A percentile compares a stretch with the other conserved stretches of the same genome.
phyloP scores from a whole-genome alignment of 306 rosid genomes.

The Malus asiatica region DNA sequence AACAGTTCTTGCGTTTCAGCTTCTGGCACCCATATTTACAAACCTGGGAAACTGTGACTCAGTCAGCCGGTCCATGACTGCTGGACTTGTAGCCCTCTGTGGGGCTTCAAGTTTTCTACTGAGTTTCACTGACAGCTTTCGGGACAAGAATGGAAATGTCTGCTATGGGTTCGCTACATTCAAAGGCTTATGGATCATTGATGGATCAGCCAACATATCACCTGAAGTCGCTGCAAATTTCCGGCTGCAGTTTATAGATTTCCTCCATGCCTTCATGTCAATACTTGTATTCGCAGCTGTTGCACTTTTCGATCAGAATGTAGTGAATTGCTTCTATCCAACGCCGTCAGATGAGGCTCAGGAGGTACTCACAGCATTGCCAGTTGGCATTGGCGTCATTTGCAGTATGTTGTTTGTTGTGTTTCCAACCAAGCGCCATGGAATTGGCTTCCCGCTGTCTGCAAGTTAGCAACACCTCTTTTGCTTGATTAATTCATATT shows the following conservation, averaged over 20 bases:
- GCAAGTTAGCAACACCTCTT: constrained; percentile 16
- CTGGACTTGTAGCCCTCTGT: constrained; percentile 39
- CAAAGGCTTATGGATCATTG: constrained; percentile 66
- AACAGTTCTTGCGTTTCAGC: constrained; percentile 78
- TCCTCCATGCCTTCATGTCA: constrained; percentile 62
- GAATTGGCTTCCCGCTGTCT: constrained; percentile 78
- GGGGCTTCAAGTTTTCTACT: constrained; percentile 47
- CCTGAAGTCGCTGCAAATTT: constrained; percentile 33
- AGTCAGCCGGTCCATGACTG: constrained; percentile 35
- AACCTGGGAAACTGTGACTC: constrained; percentile 61
- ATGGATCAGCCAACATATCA: constrained; percentile 34
- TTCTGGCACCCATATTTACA: constrained; percentile 69
- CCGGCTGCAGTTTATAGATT: constrained; percentile 45
- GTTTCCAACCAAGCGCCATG: constrained; percentile 70
- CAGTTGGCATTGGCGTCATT: constrained; percentile 53
- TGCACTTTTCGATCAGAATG: constrained; percentile 63
- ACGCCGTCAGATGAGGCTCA: constrained; percentile 51
- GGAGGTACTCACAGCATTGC: constrained; percentile 47
- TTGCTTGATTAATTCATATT: background rate
- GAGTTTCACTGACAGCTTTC: constrained; percentile 67
- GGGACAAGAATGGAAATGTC: constrained; percentile 55
- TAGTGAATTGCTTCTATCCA: constrained; percentile 63
- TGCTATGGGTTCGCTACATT: constrained; percentile 55
- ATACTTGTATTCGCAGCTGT: constrained; percentile 57
- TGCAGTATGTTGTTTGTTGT: constrained; percentile 58